Base-by-base conservation (phyloP, 495 filamentous ascomycete species). In the Aspergillus conjunctus region DNA sequence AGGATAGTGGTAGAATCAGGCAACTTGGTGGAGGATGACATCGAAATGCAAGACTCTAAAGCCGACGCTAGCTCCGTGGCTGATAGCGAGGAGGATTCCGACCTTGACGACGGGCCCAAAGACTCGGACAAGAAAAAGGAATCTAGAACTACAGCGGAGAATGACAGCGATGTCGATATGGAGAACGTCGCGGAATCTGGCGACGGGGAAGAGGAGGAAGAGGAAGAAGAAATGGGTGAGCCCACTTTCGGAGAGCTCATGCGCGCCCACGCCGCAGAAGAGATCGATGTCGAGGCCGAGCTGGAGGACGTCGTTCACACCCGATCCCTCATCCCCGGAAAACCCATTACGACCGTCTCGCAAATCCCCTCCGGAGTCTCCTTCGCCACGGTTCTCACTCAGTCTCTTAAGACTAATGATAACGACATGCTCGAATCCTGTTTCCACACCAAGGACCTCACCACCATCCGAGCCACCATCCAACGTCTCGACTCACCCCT, bases 321-420 rank as follows among this genome's bases (percentile, higher is more conserved):
- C 52, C 76, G 70, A 34, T 70, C 73, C 41, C 63, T 74, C 37
- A 75, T 74, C 7, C 73, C 71, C 51, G 73, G 74, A 30, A 75
- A 76, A 56, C 71, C 76, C 48, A 71, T 71, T 30, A 67, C 71
- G 7, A 70, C 72, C 5, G 68, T 80, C 48, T 75, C 80, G 61
- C 81, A 82, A 63, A 80, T 88, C 26, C 87, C 91, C 11, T 86
- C 83, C n/a, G 86, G 87, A 52, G 85, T 89, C 45, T 96, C 94
- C 2, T 81, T 98, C 22, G 87, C 88, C 10, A 96, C 91, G 5
- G 91, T 97, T 9, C 86, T 98, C 63, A 87, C 92, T 17, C 94
- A 98, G 68, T 90, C 94, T 4, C 89, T 98, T 44, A 87, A 88
- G 69, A 97, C 92, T 30, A 93, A 96, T 74, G 94, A 98, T 74